A percentile compares a stretch with the other conserved stretches of the same genome.
phyloP scores from a whole-genome alignment of 2,329 filamentous ascomycete genomes.

The Oidium heveae region DNA sequence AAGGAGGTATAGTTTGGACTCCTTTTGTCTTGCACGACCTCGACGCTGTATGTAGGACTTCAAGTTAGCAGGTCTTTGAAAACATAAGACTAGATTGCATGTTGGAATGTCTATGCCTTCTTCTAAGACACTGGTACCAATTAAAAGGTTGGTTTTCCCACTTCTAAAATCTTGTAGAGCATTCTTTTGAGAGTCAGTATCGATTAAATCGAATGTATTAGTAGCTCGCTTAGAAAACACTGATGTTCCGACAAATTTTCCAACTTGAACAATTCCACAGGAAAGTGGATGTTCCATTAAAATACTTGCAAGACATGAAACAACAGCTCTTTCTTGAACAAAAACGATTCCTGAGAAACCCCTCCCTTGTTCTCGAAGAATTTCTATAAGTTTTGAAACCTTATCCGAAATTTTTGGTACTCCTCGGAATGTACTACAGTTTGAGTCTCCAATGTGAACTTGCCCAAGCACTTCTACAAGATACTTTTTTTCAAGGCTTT shows the following conservation, averaged over 20 bases:
- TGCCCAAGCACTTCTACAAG: conserved; percentile 22
- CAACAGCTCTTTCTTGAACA: conserved; percentile 34
- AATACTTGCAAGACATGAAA: conserved; percentile 27
- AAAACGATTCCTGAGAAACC: conserved; percentile 36
- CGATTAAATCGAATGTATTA: conserved; percentile 18
- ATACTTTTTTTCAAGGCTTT: conserved; percentile 26
- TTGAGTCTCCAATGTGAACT: conserved; percentile 11
- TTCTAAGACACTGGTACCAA: conserved; percentile 34
- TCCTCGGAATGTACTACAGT: neutral
- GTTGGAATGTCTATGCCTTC: conserved; percentile 41
- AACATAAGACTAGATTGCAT: conserved; percentile 39
- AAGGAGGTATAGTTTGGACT: conserved; percentile 25
- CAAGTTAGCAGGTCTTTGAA: conserved; percentile 32
- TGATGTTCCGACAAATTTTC: conserved; percentile 30
- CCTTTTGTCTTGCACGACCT: conserved; percentile 34
- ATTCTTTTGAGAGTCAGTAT: conserved; percentile 14
- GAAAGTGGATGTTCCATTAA: conserved; percentile 19
- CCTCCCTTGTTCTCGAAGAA: conserved; percentile 20
- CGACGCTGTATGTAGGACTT: conserved; percentile 40
- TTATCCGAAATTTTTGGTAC: conserved; percentile 27
- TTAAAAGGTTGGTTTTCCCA: conserved; percentile 27
- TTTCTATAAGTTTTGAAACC: conserved; percentile 26
- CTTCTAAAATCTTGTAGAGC: conserved; percentile 25
- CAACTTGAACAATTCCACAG: conserved; percentile 22
- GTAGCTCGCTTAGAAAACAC: conserved; percentile 14